phyloP scores from a whole-genome alignment of 495 filamentous ascomycete genomes.

The Parathielavia appendiculata region DNA sequence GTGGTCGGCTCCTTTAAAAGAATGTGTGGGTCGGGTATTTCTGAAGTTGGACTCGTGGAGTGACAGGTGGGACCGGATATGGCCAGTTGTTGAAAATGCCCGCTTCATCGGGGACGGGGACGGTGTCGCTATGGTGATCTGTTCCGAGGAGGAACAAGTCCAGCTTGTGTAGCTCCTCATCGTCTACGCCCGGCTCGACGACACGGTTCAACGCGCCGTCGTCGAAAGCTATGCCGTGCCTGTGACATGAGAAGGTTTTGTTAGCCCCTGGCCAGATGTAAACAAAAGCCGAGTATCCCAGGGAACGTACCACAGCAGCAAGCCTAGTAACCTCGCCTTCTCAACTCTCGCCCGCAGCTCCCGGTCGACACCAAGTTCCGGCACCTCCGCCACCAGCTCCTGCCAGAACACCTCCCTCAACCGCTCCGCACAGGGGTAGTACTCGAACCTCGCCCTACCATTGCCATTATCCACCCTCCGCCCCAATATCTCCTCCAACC shows the following conservation, averaged over 20 bases:
- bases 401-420: conserved; percentile 48
- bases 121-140: background rate
- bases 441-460: conserved; percentile 30
- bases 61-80: background rate
- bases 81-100: background rate
- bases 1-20: background rate
- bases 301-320: conserved; percentile 41
- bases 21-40: background rate
- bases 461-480: conserved; percentile 20
- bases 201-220: conserved; percentile 50
- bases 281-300: background rate
- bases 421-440: conserved; percentile 36
- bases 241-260: background rate
- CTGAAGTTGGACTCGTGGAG: background rate
- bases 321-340: conserved; percentile 45
- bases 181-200: conserved; percentile 45
- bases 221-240: conserved; percentile 58
- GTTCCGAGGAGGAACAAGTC: conserved; percentile 27
- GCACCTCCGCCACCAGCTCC: conserved; percentile 34
- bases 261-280: background rate
- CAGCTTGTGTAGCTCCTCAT: conserved; percentile 44
- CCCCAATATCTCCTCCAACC: conserved; percentile 51
- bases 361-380: conserved; percentile 27
- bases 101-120: background rate
- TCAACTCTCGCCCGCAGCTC: conserved; percentile 30